phyloP scores from a whole-genome alignment of 208 protist genomes.

The Wallacemonas collosoma region DNA sequence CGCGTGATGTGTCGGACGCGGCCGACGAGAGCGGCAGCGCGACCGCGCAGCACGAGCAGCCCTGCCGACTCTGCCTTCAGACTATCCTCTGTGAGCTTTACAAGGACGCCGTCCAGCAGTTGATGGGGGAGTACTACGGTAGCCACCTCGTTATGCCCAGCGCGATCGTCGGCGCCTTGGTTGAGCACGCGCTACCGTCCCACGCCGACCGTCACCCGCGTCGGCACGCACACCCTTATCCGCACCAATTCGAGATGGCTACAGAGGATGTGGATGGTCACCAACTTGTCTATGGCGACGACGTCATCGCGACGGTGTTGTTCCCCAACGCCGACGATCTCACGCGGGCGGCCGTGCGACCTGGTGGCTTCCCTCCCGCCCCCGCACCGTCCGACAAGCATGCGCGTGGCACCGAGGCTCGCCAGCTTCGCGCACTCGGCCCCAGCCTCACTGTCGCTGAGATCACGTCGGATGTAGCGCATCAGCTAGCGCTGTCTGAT shows the following conservation, averaged over 20 bases:
- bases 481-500: neutral
- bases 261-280: neutral
- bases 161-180: neutral
- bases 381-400: neutral
- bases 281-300: neutral
- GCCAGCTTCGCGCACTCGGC: neutral
- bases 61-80: conserved; percentile 42
- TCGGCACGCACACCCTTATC: neutral
- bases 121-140: conserved; percentile 29
- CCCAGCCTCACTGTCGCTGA: conserved; percentile 20
- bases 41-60: conserved; percentile 18
- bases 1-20: neutral
- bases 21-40: neutral
- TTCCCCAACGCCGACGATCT: conserved; percentile 34
- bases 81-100: conserved; percentile 34
- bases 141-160: conserved; percentile 20
- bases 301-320: conserved; percentile 23
- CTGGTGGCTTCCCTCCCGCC: conserved; percentile 23
- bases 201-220: neutral
- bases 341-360: conserved; percentile 21
- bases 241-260: neutral
- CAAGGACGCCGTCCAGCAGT: conserved; percentile 29
- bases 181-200: conserved; percentile 8
- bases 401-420: neutral
- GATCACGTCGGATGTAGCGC: conserved; percentile 15